These are phyloP conservation scores for Cicer arietinum DNA, from an alignment of 306 rosid genomes.

Conservation along the genomic window DNA sequence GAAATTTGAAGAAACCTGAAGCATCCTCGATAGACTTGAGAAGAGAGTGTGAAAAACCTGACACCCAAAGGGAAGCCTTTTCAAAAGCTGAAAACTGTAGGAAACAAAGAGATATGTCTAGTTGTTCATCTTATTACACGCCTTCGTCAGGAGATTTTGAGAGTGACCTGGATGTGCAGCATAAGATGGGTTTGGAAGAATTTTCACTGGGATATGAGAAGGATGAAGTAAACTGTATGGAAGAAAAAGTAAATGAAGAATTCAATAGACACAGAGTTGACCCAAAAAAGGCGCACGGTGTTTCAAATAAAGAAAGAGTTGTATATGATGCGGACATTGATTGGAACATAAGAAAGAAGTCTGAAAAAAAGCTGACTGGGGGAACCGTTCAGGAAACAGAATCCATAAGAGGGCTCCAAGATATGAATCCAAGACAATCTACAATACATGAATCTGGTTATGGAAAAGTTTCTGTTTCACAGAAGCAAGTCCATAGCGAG, in stretches of 20 bases:
- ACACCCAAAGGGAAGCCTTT: constrained; percentile 46
- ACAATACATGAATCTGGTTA: constrained; percentile 50
- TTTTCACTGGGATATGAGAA: constrained; percentile 51
- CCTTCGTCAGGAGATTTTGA: constrained; percentile 67
- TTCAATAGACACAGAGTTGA: constrained; percentile 43
- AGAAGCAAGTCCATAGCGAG: constrained; percentile 50
- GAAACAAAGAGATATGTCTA: constrained; percentile 64
- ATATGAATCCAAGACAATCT: constrained; percentile 46
- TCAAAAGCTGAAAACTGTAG: constrained; percentile 50
- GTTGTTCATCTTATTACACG: constrained; percentile 88
- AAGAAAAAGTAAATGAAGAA: constrained; percentile 52
- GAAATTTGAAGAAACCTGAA: constrained; percentile 41
- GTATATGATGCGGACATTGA: constrained; percentile 48
- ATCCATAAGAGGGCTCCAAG: constrained; percentile 51
- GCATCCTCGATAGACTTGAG: constrained; percentile 43
- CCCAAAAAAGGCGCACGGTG: constrained; percentile 37
- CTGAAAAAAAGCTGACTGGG: constrained; percentile 65
- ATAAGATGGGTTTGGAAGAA: constrained; percentile 64
- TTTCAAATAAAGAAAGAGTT: constrained; percentile 49
- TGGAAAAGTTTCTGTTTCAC: constrained; percentile 56
- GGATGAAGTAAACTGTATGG: constrained; percentile 44
- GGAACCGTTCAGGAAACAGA: constrained; percentile 50
- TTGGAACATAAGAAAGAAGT: constrained; percentile 69
- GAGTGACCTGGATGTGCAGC: constrained; percentile 66
- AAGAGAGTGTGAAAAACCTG: constrained; percentile 45